Evolutionary conservation across 176 grass and related monocot genomes (phyloP).

Genomic region (barley (Hordeum vulgare)): MorexV3_pseudomolecules_assembly NC_058519.1:569274293-569274792

Average conservation of each 20-base stretch:
- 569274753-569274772: slow-evolving; percentile 71
- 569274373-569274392: slow-evolving; percentile 71
- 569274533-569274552: slow-evolving; percentile 66
- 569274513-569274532: slow-evolving; percentile 64
- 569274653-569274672: not conserved
- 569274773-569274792: slow-evolving; percentile 78
- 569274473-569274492: slow-evolving; percentile 56
- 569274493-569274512: slow-evolving; percentile 54
- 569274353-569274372: slow-evolving; percentile 79
- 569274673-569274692: not conserved
- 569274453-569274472: not conserved
- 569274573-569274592: slow-evolving; percentile 76
- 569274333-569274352: slow-evolving; percentile 56
- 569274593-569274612: slow-evolving; percentile 93
- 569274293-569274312: slow-evolving; percentile 88
- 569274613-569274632: slow-evolving; percentile 88
- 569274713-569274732: not conserved
- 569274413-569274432: not conserved
- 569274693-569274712: not conserved
- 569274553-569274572: slow-evolving; percentile 87
- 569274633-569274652: slow-evolving; percentile 62
- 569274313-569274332: slow-evolving; percentile 65
- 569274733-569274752: slow-evolving; percentile 31
- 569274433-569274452: not conserved
- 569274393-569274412: slow-evolving; percentile 93